These are phyloP conservation scores for Colletotrichum sp. DNA, from an alignment of 2,329 filamentous ascomycete species.

Conservation along the genomic window DNA sequence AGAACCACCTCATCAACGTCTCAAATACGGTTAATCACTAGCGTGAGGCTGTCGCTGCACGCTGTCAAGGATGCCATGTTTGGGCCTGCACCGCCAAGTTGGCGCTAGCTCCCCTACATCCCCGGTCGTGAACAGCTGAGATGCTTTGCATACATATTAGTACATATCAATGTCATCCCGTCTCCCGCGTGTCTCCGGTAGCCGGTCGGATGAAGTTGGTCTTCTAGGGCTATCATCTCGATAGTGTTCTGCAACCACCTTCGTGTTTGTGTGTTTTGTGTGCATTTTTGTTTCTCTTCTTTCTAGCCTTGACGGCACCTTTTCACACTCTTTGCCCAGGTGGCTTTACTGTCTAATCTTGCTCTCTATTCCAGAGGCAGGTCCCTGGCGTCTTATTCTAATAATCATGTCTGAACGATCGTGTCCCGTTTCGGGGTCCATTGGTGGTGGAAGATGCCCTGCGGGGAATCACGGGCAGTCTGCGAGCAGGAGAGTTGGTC, in stretches of 20 bases:
- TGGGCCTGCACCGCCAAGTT: slow-evolving; percentile 3
- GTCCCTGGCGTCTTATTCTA: slow-evolving; percentile 1
- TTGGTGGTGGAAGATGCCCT: slow-evolving; percentile 28
- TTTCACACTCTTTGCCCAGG: neutral
- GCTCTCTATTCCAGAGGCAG: slow-evolving; percentile 7
- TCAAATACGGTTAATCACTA: slow-evolving; percentile 9
- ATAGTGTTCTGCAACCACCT: neutral
- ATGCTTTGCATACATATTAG: neutral
- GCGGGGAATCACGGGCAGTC: slow-evolving; percentile 2
- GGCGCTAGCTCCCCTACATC: neutral
- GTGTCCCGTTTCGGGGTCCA: slow-evolving; percentile 35
- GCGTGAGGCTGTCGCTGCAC: neutral
- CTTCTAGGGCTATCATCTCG: neutral
- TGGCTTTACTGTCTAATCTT: slow-evolving; percentile 2
- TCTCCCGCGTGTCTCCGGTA: neutral
- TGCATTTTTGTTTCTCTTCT: neutral
- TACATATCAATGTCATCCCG: slow-evolving; percentile 6
- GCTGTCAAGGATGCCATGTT: neutral
- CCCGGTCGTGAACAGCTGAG: neutral
- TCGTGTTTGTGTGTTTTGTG: neutral
- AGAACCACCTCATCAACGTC: neutral
- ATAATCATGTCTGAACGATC: slow-evolving; percentile 33
- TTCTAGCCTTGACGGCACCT: neutral
- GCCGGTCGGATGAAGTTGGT: neutral
- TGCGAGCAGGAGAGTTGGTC: slow-evolving; percentile 25